Conservation (phyloP, 768 basidiomycete species). For the Melanogaster broomeanus region DNA sequence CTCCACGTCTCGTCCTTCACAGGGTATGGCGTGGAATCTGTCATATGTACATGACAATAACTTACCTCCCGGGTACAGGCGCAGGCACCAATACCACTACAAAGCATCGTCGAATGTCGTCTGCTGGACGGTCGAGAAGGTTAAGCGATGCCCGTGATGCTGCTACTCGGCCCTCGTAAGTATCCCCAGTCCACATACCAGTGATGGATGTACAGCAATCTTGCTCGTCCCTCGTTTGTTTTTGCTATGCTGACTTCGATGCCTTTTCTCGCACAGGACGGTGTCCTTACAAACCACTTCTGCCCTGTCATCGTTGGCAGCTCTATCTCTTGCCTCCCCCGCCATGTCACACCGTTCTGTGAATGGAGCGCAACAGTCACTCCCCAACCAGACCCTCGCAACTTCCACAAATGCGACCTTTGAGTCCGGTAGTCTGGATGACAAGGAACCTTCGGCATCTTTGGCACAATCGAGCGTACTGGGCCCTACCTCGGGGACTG, state of each 20-base stretch:
- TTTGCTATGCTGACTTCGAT: slow-evolving; percentile 4
- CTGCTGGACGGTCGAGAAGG: slow-evolving; percentile 68
- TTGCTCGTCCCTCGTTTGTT: neutral
- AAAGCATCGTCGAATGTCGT: slow-evolving; percentile 72
- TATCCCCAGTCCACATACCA: slow-evolving; percentile 22
- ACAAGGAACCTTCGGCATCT: slow-evolving; percentile 12
- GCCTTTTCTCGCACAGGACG: slow-evolving; percentile 25
- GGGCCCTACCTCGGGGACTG: slow-evolving; percentile 11
- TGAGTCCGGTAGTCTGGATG: slow-evolving; percentile 19
- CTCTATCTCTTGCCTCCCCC: slow-evolving; percentile 42
- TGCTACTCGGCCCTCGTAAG: slow-evolving; percentile 71
- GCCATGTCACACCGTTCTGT: slow-evolving; percentile 28
- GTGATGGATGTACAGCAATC: slow-evolving; percentile 1
- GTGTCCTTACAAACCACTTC: slow-evolving; percentile 38
- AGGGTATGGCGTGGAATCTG: slow-evolving; percentile 13
- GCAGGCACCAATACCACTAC: slow-evolving; percentile 33
- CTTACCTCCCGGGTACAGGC: slow-evolving; percentile 8
- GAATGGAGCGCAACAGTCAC: slow-evolving; percentile 8
- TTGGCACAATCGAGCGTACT: slow-evolving; percentile 6
- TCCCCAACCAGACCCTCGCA: slow-evolving; percentile 10
- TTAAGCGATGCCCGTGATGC: slow-evolving; percentile 82
- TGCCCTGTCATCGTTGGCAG: slow-evolving; percentile 40
- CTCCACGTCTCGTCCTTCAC: slow-evolving; percentile 11
- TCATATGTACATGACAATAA: slow-evolving; percentile 16
- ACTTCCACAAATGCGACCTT: neutral